Percentiles rank a stretch among this genome's conserved stretches.
These are phyloP conservation scores for Sideroxylon spinosum DNA, from an alignment of 179 eudicot species.

Conservation along the genomic window DNA sequence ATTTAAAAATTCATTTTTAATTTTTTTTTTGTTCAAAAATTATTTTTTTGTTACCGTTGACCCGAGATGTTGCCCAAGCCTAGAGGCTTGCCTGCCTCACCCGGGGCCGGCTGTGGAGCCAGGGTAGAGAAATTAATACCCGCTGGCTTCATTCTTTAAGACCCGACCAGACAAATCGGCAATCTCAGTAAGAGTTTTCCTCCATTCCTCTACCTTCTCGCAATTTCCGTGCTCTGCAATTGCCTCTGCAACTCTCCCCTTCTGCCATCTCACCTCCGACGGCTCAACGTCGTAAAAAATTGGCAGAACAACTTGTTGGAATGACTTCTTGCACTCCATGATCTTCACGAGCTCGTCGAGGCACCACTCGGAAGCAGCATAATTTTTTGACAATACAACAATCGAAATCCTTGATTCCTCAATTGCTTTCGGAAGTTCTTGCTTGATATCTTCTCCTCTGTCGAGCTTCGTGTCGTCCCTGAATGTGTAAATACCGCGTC, in stretches of 20 bases:
- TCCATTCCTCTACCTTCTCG: neutral
- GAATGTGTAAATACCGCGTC: neutral
- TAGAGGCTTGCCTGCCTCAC: too few species aligned
- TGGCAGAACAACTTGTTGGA: neutral
- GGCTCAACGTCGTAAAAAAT: neutral
- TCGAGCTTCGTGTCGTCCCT: slow-evolving; percentile 7
- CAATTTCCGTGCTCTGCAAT: neutral
- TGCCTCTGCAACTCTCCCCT: slow-evolving; percentile 6
- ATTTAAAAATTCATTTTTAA: too few species aligned
- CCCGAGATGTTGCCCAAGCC: too few species aligned
- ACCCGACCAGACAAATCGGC: neutral
- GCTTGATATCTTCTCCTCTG: neutral
- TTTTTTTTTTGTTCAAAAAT: too few species aligned
- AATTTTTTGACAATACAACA: neutral
- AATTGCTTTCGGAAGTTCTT: neutral
- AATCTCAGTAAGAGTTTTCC: neutral
- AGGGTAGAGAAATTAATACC: neutral
- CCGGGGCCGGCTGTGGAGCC: too few species aligned
- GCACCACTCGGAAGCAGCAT: slow-evolving; percentile 4
- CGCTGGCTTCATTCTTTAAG: neutral
- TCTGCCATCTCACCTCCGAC: neutral
- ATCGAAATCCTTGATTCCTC: slow-evolving; percentile 7
- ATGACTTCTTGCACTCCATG: slow-evolving; percentile 5
- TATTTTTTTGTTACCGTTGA: too few species aligned
- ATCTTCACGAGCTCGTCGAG: slow-evolving; percentile 17